Conservation (phyloP, 768 basidiomycete genomes). For the Lactarius tabidus region DNA sequence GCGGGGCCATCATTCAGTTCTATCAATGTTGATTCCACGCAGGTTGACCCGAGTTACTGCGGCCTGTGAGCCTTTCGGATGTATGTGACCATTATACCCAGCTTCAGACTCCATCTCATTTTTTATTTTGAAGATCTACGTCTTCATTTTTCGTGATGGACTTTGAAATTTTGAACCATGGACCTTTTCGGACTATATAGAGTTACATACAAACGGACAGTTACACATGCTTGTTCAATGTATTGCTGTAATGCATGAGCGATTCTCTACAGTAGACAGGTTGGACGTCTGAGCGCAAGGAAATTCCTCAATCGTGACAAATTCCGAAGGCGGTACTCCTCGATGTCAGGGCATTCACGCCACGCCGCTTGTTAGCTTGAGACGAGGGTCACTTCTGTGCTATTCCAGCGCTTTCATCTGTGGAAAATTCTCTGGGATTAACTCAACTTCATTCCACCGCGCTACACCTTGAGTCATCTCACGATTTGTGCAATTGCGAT, state of each 20-base stretch:
- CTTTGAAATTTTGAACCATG: neutral
- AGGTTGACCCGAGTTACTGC: neutral
- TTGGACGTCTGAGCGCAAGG: neutral
- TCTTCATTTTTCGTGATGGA: neutral
- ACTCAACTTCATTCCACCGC: neutral
- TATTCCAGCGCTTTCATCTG: neutral
- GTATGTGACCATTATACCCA: neutral
- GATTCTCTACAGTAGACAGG: neutral
- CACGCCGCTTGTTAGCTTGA: neutral
- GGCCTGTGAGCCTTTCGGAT: neutral
- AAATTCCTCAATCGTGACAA: neutral
- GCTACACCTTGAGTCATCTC: neutral
- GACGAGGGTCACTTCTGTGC: neutral
- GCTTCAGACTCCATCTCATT: neutral
- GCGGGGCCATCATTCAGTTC: neutral
- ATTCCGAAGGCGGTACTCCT: neutral
- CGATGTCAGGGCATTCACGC: too few species aligned
- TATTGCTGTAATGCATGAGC: neutral
- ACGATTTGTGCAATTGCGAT: neutral
- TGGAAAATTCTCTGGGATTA: neutral
- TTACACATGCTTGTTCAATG: neutral
- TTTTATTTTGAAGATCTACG: neutral
- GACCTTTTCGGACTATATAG: neutral
- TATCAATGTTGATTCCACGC: conserved; percentile 1
- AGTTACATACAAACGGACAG: neutral